Percentiles rank a stretch among this genome's conserved stretches.
phyloP scores from a whole-genome alignment of 257 asterid species.

The Primulina eburnea region DNA sequence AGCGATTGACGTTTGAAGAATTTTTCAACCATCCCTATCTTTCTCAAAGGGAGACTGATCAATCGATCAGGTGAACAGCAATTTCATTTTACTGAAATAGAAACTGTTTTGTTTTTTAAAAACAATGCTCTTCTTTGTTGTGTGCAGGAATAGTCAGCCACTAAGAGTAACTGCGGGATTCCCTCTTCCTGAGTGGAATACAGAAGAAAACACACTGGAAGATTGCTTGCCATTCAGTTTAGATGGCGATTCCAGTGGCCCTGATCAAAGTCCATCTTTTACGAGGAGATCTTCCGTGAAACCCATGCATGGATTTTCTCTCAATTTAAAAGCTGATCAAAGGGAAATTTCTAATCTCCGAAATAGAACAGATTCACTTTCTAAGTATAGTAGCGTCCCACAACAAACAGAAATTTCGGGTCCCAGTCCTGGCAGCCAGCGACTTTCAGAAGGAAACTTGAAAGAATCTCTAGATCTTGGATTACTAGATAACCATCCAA shows the following conservation, averaged over 20 bases:
- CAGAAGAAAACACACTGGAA: slow-evolving; percentile 55
- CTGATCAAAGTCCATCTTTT: slow-evolving; percentile 49
- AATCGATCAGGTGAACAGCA: slow-evolving; percentile 45
- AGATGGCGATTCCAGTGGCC: slow-evolving; percentile 59
- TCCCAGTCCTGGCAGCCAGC: slow-evolving; percentile 37
- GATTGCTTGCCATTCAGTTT: slow-evolving; percentile 66
- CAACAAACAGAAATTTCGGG: slow-evolving; percentile 34
- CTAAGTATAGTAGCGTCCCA: slow-evolving; percentile 28
- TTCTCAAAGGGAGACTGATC: slow-evolving; percentile 53
- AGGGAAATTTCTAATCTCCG: slow-evolving; percentile 38
- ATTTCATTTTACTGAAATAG: slow-evolving; percentile 22
- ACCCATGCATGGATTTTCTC: slow-evolving; percentile 61
- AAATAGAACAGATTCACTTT: slow-evolving; percentile 29
- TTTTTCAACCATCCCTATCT: slow-evolving; percentile 88
- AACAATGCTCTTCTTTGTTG: slow-evolving; percentile 12
- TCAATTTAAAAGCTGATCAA: slow-evolving; percentile 46
- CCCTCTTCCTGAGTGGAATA: slow-evolving; percentile 43
- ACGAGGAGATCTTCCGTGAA: slow-evolving; percentile 43
- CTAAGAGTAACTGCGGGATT: slow-evolving; percentile 43
- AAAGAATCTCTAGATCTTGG: slow-evolving; percentile 51
- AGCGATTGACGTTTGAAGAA: slow-evolving; percentile 86
- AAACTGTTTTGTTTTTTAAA: slow-evolving; percentile 11
- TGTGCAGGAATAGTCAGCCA: slow-evolving; percentile 48
- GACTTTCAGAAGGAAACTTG: slow-evolving; percentile 46
- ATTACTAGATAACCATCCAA: slow-evolving; percentile 34